Base-by-base conservation (phyloP, 2,329 filamentous ascomycete species). In the Calonectria henricotiae region DNA sequence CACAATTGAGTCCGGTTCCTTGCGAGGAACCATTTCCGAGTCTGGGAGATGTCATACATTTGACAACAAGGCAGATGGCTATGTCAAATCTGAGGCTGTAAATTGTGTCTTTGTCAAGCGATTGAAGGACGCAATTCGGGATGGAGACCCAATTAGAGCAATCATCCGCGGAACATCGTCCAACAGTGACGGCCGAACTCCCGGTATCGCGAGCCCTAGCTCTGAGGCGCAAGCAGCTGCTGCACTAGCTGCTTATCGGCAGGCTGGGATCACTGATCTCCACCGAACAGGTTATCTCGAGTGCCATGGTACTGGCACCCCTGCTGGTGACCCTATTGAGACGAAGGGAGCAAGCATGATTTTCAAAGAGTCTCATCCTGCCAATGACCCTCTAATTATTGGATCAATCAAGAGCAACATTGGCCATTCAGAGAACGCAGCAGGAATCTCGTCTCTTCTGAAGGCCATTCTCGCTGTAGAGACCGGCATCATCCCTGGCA, bases 21-120 rank as follows among this genome's bases (percentile, higher is more conserved):
- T 49, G 81, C 81, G 66, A 82, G 85, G 54, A 76, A 85, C 15
- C 80, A 81, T 62, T 39, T 78, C 77, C 1, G 47, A 71, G 3
- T 62, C 71, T 4, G 74, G 75, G 3, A 69, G 65, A 8, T 82
- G 80, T 66, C 79, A 80, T 35, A 79, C 81, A 0, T 84, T 83
- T 67, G 79, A 80, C 54, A 72, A 71, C 3, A 72, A 74, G 12
- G 86, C 83, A 0, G 80, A 84, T 58, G 86, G 86, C 0, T 88
- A 87, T 67, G 82, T 79, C 6, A 80, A 84, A 17, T 85, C 83
- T 1, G 86, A 88, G 69, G 86, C 84, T 1, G 76, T 83, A 13
- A 83, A 77, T 2, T 76, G 80, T 17, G 68, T 88, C 11, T 70
- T 85, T 5, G 64, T 88, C 1, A 87, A 88, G 75, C 79, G 79